Evolutionary conservation across 352 stramenopile species (phyloP).

Genomic region (Phytophthora multivora): DNA sequence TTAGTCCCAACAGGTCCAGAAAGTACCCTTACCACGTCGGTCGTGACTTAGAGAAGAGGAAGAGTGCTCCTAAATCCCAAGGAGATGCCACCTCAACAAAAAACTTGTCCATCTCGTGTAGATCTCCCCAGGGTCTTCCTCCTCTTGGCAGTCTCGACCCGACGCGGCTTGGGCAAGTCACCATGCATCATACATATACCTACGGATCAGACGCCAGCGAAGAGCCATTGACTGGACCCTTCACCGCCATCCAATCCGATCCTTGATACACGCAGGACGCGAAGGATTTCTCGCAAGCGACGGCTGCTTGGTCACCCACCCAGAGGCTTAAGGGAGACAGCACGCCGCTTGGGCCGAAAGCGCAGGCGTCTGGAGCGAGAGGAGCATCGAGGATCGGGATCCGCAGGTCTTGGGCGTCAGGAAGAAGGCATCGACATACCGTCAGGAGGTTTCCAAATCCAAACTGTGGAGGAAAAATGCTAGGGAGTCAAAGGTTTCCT

Average conservation of each 20-base stretch:
- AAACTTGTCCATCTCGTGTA: too few relatives aligned
- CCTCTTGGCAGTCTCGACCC: constrained; percentile 1
- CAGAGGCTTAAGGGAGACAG: constrained; percentile 7
- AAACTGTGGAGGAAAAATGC: constrained; percentile 47
- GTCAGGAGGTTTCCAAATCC: constrained; percentile 84
- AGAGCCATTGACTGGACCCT: constrained; percentile 3
- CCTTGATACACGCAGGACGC: constrained; percentile 82
- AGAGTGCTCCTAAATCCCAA: background rate
- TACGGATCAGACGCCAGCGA: constrained; percentile 63
- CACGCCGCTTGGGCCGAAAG: constrained; percentile 31
- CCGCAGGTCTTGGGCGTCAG: constrained; percentile 20
- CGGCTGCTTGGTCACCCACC: constrained; percentile 20
- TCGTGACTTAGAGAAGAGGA: background rate
- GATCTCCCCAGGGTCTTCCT: background rate
- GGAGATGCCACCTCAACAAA: background rate
- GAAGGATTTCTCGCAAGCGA: constrained; percentile 47
- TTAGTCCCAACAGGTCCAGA: constrained; percentile 19
- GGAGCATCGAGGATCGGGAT: constrained; percentile 43
- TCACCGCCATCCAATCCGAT: constrained; percentile 64
- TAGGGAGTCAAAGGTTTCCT: background rate
- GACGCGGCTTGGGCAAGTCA: constrained; percentile 40
- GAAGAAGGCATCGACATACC: constrained; percentile 53
- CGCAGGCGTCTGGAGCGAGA: constrained; percentile 25
- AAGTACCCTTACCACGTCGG: constrained; percentile 17
- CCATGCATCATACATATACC: constrained; percentile 85